A percentile compares a stretch with the other conserved stretches of the same genome.
Evolutionary conservation across 208 protist genomes (phyloP).

Genomic region (Wallacemonas collosoma): DNA sequence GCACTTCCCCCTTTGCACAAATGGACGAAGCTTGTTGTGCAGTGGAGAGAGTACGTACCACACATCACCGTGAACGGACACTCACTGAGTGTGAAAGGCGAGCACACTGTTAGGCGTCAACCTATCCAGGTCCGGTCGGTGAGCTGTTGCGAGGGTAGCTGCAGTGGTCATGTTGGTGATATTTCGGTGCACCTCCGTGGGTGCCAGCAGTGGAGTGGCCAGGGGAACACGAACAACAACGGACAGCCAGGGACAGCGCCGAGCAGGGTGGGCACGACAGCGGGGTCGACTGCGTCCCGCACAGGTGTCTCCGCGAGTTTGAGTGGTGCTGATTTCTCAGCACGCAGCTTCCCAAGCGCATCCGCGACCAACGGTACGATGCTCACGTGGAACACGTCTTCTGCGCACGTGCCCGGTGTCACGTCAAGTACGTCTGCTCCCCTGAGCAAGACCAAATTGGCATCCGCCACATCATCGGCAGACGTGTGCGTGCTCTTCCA

Average conservation of each 20-base stretch:
- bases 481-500: slow-evolving; percentile 43
- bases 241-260: neutral
- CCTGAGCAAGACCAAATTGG: neutral
- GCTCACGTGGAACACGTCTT: too few species aligned
- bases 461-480: neutral
- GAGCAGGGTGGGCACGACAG: neutral
- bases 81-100: slow-evolving; percentile 59
- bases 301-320: neutral
- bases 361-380: too few species aligned
- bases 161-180: slow-evolving; percentile 68
- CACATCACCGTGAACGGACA: slow-evolving; percentile 57
- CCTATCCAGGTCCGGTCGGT: slow-evolving; percentile 42
- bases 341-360: too few species aligned
- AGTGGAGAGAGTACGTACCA: slow-evolving; percentile 73
- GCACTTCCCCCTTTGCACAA: slow-evolving; percentile 67
- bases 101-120: slow-evolving; percentile 30
- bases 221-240: slow-evolving; percentile 7
- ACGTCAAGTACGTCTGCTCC: neutral
- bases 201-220: slow-evolving; percentile 26
- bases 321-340: neutral
- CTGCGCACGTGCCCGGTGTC: neutral
- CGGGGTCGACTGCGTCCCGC: neutral
- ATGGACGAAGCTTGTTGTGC: slow-evolving; percentile 23
- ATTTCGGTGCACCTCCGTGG: slow-evolving; percentile 38
- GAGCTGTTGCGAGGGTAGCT: slow-evolving; percentile 40